phyloP scores from a whole-genome alignment of 345 rosid species.

The Rhodomyrtus tomentosa region DNA sequence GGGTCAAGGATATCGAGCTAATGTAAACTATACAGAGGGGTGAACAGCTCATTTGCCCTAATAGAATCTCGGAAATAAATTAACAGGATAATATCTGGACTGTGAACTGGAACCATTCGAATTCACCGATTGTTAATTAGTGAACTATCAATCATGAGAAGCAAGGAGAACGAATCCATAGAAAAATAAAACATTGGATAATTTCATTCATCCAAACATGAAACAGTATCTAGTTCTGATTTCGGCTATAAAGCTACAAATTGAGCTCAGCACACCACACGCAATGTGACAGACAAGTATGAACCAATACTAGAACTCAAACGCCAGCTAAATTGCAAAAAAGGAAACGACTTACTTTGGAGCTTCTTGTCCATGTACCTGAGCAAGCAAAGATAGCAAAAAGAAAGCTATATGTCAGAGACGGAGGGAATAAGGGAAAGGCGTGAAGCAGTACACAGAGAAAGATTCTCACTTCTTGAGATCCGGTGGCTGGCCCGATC shows the following conservation, averaged over 20 bases:
- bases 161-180: neutral
- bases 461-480: conserved; percentile 11
- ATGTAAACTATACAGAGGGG: neutral
- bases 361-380: conserved; percentile 23
- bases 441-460: neutral
- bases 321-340: neutral
- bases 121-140: neutral
- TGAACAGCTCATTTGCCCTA: neutral
- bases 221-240: neutral
- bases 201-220: neutral
- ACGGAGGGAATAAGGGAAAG: neutral
- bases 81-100: neutral
- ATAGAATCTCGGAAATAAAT: neutral
- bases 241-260: neutral
- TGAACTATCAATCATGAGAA: neutral
- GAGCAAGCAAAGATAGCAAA: neutral
- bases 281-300: too few relatives aligned
- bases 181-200: neutral
- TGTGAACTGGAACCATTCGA: neutral
- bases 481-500: conserved; percentile 23
- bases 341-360: conserved; percentile 4
- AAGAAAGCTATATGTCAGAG: neutral
- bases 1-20: neutral
- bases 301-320: neutral
- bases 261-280: neutral